These are phyloP conservation scores for Acacia confusa DNA, from an alignment of 306 rosid species.

Conservation along the genomic window DNA sequence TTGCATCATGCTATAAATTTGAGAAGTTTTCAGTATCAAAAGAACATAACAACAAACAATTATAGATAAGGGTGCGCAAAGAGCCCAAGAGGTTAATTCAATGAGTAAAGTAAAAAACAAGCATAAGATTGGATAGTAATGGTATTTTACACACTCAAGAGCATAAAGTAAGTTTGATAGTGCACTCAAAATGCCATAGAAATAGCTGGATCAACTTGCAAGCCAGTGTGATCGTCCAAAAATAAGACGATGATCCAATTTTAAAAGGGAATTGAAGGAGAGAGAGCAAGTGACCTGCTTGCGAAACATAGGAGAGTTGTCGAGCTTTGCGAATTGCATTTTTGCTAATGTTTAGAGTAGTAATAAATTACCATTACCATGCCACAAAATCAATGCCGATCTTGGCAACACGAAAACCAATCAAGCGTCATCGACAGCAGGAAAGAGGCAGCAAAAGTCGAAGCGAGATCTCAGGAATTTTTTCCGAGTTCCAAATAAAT, in stretches of 20 bases:
- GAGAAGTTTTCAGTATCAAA: neutral
- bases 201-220: neutral
- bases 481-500: slow-evolving; percentile 26
- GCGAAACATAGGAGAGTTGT: slow-evolving; percentile 99
- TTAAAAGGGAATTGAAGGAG: neutral
- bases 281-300: slow-evolving; percentile 70
- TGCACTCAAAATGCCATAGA: neutral
- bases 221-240: neutral
- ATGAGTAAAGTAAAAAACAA: neutral
- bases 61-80: neutral
- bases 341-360: slow-evolving; percentile 27
- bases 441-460: slow-evolving; percentile 18
- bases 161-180: neutral
- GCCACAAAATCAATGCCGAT: slow-evolving; percentile 33
- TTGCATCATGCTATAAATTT: neutral
- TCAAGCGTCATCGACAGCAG: slow-evolving; percentile 17
- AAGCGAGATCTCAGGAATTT: slow-evolving; percentile 45
- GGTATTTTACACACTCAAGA: neutral
- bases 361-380: slow-evolving; percentile 27
- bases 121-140: neutral
- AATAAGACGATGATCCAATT: neutral
- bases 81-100: neutral
- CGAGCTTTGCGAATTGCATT: slow-evolving; percentile 98
- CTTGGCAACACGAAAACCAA: slow-evolving; percentile 19
- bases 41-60: neutral